A percentile compares a stretch with the other conserved stretches of the same genome.
phyloP scores from a whole-genome alignment of 2,329 filamentous ascomycete species.

The Arachnopeziza araneosa region DNA sequence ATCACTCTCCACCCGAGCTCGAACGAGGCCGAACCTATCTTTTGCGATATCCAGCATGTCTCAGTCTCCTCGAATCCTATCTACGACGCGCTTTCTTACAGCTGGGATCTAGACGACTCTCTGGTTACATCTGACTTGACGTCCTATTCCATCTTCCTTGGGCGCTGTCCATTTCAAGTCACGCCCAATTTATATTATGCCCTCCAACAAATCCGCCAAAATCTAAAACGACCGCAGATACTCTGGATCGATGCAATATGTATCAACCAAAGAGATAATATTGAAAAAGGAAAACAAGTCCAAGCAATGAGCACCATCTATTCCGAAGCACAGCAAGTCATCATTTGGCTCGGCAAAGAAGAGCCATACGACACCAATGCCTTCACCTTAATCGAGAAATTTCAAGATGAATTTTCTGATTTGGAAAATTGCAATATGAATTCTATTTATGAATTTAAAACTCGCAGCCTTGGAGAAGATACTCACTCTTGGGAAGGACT shows the following conservation, averaged over 20 bases:
- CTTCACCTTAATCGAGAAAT: background rate
- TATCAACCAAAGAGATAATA: background rate
- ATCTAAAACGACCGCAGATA: background rate
- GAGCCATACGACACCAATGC: background rate
- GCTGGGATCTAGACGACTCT: too few species aligned
- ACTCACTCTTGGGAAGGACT: background rate
- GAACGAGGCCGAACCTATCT: too few species aligned
- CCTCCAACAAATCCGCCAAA: background rate
- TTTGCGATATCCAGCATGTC: too few species aligned
- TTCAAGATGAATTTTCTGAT: background rate
- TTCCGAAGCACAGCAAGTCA: background rate
- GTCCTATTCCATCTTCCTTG: too few species aligned
- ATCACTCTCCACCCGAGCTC: too few species aligned
- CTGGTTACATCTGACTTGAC: too few species aligned
- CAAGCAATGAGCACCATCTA: background rate
- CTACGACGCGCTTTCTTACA: too few species aligned
- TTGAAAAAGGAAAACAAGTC: background rate
- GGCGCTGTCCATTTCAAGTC: too few species aligned
- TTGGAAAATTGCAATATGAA: background rate
- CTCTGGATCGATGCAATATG: background rate
- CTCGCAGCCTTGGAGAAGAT: background rate
- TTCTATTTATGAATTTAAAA: background rate
- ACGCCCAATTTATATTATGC: background rate
- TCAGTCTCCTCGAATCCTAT: too few species aligned
- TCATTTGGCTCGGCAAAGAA: background rate